Percentiles rank a stretch among this genome's conserved stretches.
These are phyloP conservation scores for Medicago truncatula DNA, from an alignment of 306 rosid species.

Conservation along the genomic window DNA sequence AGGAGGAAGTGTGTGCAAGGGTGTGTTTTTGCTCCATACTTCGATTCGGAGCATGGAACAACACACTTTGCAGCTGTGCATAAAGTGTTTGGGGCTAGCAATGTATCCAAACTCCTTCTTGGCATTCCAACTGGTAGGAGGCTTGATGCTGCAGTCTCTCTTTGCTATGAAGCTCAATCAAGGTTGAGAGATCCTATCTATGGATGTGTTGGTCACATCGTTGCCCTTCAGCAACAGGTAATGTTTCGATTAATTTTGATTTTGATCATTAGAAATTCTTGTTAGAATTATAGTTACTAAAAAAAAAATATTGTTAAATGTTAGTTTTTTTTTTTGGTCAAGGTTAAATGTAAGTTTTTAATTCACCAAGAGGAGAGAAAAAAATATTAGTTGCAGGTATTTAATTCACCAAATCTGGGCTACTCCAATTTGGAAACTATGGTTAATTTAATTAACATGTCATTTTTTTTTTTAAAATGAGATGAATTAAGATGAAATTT, in stretches of 20 bases:
- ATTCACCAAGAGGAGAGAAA: not conserved
- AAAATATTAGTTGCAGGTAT: not conserved
- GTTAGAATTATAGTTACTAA: not conserved
- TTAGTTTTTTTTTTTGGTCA: too few relatives aligned
- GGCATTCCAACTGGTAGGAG: conserved; percentile 72
- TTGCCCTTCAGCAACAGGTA: conserved; percentile 97
- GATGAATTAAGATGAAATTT: not conserved
- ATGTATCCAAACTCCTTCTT: conserved; percentile 79
- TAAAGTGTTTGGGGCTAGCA: conserved; percentile 93
- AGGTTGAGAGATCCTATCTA: conserved; percentile 84
- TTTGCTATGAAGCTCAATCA: conserved; percentile 87
- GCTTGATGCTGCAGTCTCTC: conserved; percentile 80
- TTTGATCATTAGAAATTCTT: not conserved
- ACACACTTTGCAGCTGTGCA: conserved; percentile 89
- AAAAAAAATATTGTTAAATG: not conserved
- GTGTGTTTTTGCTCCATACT: conserved; percentile 88
- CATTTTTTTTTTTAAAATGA: not conserved
- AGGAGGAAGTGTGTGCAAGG: conserved; percentile 78
- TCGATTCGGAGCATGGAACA: conserved; percentile 87
- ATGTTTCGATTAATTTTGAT: not conserved
- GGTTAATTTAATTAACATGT: conserved; percentile 1
- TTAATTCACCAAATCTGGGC: too few relatives aligned
- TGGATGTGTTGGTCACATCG: conserved; percentile 89
- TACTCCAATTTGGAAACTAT: not conserved
- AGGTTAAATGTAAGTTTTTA: too few relatives aligned